phyloP scores from a whole-genome alignment of 179 eudicot species.

The Patellifolia procumbens region DNA sequence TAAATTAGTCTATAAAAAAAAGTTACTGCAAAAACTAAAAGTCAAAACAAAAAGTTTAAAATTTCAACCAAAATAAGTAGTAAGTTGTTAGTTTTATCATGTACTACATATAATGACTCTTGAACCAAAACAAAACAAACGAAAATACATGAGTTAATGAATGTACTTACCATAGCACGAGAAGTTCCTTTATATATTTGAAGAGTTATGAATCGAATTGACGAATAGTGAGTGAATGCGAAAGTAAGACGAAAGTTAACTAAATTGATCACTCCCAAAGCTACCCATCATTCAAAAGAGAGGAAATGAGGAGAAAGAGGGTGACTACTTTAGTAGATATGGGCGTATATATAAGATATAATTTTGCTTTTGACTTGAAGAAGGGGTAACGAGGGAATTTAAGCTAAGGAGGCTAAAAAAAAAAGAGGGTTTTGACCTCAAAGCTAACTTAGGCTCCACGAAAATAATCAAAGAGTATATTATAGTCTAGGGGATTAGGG shows the following conservation, averaged over 20 bases:
- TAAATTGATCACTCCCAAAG: not conserved
- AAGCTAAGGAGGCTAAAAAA: not conserved
- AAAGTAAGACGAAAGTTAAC: not conserved
- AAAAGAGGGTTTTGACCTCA: slow-evolving; percentile 16
- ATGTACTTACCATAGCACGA: slow-evolving; percentile 19
- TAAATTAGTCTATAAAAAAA: no score
- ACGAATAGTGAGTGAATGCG: not conserved
- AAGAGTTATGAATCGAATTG: not conserved
- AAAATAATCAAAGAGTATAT: slow-evolving; percentile 9
- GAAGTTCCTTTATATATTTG: not conserved
- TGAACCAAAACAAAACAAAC: no score
- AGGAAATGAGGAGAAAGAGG: not conserved
- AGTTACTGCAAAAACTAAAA: no score
- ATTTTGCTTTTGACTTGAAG: slow-evolving; percentile 29
- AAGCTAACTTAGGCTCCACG: slow-evolving; percentile 29
- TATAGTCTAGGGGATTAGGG: not conserved
- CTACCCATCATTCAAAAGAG: not conserved
- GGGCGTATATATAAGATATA: not conserved
- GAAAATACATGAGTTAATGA: not conserved
- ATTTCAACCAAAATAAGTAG: no score
- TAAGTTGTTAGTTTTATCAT: no score
- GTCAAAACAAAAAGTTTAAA: no score
- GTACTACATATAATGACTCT: not conserved
- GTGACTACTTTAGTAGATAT: not conserved
- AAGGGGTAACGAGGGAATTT: slow-evolving; percentile 18